These are phyloP conservation scores for Dacryopinax spathularia DNA, from an alignment of 768 basidiomycete genomes.

Conservation along the genomic window DNA sequence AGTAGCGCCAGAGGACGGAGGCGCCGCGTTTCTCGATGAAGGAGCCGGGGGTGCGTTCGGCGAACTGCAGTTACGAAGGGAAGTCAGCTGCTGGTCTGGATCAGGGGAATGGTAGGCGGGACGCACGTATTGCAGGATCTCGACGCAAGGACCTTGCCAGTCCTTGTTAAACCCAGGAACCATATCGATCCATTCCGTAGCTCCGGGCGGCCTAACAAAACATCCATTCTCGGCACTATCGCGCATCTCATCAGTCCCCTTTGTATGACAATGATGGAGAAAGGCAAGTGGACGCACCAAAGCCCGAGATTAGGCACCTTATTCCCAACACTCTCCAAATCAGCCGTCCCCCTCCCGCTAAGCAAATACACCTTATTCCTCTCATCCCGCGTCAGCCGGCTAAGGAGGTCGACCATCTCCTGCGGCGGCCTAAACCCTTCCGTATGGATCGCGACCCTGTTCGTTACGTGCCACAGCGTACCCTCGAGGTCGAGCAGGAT, in stretches of 20 bases:
- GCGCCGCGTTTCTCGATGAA: slow-evolving; percentile 74
- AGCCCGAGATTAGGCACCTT: slow-evolving; percentile 56
- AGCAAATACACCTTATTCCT: slow-evolving; percentile 71
- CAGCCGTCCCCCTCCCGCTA: slow-evolving; percentile 54
- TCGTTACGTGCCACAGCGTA: slow-evolving; percentile 43
- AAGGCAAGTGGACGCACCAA: slow-evolving; percentile 35
- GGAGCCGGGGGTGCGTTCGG: slow-evolving; percentile 74
- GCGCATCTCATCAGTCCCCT: neutral
- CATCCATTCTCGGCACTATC: slow-evolving; percentile 75
- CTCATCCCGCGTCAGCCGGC: slow-evolving; percentile 43
- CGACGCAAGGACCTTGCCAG: slow-evolving; percentile 69
- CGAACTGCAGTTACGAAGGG: slow-evolving; percentile 39
- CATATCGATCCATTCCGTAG: slow-evolving; percentile 59
- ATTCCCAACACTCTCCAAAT: slow-evolving; percentile 48
- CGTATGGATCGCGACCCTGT: slow-evolving; percentile 37
- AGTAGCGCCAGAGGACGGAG: slow-evolving; percentile 75
- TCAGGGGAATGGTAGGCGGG: neutral
- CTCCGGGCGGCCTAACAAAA: slow-evolving; percentile 48
- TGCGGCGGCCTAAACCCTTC: slow-evolving; percentile 27
- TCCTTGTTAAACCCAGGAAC: slow-evolving; percentile 61
- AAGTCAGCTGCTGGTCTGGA: slow-evolving; percentile 2
- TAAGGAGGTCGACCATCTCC: slow-evolving; percentile 36
- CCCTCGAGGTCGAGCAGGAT: slow-evolving; percentile 68
- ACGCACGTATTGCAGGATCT: slow-evolving; percentile 72
- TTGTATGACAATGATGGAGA: slow-evolving; percentile 1